Evolutionary conservation across 306 rosid genomes (phyloP), one percentile per base, ranked within the genome.

Genomic region (Aeschynomene evenia): DNA sequence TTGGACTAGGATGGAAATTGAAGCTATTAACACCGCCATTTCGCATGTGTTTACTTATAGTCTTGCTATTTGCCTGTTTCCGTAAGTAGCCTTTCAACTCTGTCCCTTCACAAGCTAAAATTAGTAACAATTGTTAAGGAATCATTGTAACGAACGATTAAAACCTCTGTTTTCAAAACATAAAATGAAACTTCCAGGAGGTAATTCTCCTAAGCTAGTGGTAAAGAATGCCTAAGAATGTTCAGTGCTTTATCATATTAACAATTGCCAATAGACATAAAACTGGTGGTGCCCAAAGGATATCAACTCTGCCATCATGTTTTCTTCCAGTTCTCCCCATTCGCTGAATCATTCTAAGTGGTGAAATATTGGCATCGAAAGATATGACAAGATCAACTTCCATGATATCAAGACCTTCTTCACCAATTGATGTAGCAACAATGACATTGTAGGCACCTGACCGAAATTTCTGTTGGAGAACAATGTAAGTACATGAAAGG

Each of bases 311-410:
- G 55, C 98, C 98, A 80, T 90, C 96, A 64, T 90, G 89, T n/a
- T 94, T 94, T 82, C 98, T 87, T 79, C 98, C 96, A 2, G 98
- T 94, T 80, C 98, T 87, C 71, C 98, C 98, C 98, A 94, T 90
- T 68, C 98, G 89, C 75, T 94, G 98, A 78, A 90, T 90, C 98
- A 94, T 90, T 84, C 98, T 85, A 74, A 94, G 80, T 23, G 98
- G 98, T 43, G 98, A 94, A 36, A 94, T 77, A 64, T n/a, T 94
- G 56, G 97, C 96, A 82, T 94, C 96, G 81, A 94, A 94, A 79
- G 90, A 88, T 82, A 94, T 84, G 77, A 94, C 98, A 59, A 94
- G 94, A 88, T 90, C 98, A 74, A 94, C 97, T 81, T 94, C 98
- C 98, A 94, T 88, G 63, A 90, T 94, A 79, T 94, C 98, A 79